A percentile compares a stretch with the other conserved stretches of the same genome.
Conservation (phyloP, 495 filamentous ascomycete genomes). For the Penicillium angulare region DNA sequence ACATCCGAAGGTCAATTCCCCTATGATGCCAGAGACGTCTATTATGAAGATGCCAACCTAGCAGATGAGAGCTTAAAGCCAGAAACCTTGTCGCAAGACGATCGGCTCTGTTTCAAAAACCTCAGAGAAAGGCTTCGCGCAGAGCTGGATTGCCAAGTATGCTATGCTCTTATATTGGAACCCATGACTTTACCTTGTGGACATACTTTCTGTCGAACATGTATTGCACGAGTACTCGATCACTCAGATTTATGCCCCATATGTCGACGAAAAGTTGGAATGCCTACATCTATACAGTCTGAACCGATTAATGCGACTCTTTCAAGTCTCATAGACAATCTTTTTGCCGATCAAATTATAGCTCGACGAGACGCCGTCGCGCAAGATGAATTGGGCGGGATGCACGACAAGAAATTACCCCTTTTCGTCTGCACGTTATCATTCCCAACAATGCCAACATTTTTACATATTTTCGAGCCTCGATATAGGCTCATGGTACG, state of each 20-base stretch:
- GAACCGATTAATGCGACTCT: conserved; percentile 64
- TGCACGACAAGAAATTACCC: conserved; percentile 60
- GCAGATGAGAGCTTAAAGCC: conserved; percentile 8
- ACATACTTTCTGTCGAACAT: conserved; percentile 84
- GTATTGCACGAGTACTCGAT: conserved; percentile 69
- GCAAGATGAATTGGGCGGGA: conserved; percentile 48
- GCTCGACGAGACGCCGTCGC: conserved; percentile 50
- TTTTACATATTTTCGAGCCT: conserved; percentile 88
- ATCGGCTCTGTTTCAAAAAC: conserved; percentile 50
- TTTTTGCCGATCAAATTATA: conserved; percentile 67
- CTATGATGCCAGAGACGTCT: conserved; percentile 46
- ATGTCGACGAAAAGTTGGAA: conserved; percentile 65
- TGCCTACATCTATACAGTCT: conserved; percentile 53
- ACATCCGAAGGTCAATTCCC: conserved; percentile 31
- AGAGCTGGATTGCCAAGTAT: conserved; percentile 86
- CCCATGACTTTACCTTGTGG: conserved; percentile 83
- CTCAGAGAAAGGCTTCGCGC: conserved; percentile 58
- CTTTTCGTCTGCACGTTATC: conserved; percentile 80
- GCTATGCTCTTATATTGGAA: conserved; percentile 74
- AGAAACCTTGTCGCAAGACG: conserved; percentile 48
- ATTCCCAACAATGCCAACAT: conserved; percentile 80
- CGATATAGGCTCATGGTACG: conserved; percentile 86
- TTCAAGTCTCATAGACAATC: conserved; percentile 52
- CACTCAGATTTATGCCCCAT: conserved; percentile 76
- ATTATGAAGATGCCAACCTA: conserved; percentile 44